Evolutionary conservation across 2,329 filamentous ascomycete genomes (phyloP), one percentile per base, ranked within the genome.

Genomic region (Didymella segeticola): DNA sequence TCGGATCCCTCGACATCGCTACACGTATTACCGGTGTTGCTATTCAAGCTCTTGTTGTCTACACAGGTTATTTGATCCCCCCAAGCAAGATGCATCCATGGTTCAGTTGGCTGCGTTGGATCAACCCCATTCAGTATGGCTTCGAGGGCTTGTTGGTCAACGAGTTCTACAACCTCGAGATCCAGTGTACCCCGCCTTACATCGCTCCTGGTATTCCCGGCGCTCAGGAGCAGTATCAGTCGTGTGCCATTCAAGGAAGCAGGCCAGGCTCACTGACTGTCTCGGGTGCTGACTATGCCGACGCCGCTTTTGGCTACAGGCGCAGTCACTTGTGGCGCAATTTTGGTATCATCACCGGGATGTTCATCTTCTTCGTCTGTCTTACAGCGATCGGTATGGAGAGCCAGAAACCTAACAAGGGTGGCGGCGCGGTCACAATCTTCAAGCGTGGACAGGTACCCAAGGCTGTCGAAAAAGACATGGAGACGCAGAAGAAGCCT

Each of bases 101-200:
- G 73, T 76, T 76, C 31, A 66, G 61, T 5, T 77, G 75, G 75
- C 54, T 77, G 5, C 54, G 66, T 8, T 78, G 75, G 70, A 70
- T 78, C 57, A 78, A 78, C 58, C 88, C 88, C 0, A 75, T 91
- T 3, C 83, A 88, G 0, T 91, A 90, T 53, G 86, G 80, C 0
- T 91, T 90, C 52, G 86, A 90, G 59, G 83, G 82, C 0, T 71
- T 92, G 0, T 79, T 91, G 65, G 79, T 86, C 0, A 91, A 91
- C 62, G 89, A 92, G 67, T 90, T 91, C 52, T 80, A 88, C 58
- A 75, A 74, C 25, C 72, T 86, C 1, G 70, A 80, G 1, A 79
- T 88, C 23, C 66, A 80, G 51, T 89, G 86, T 58, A 78, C 78
- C 2, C 67, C 79, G 2, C 82, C 83, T 0, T 83, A 78, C 46